These are phyloP conservation scores for Puccinia novopanici DNA, from an alignment of 1,284 basidiomycete species.

Conservation along the genomic window DNA sequence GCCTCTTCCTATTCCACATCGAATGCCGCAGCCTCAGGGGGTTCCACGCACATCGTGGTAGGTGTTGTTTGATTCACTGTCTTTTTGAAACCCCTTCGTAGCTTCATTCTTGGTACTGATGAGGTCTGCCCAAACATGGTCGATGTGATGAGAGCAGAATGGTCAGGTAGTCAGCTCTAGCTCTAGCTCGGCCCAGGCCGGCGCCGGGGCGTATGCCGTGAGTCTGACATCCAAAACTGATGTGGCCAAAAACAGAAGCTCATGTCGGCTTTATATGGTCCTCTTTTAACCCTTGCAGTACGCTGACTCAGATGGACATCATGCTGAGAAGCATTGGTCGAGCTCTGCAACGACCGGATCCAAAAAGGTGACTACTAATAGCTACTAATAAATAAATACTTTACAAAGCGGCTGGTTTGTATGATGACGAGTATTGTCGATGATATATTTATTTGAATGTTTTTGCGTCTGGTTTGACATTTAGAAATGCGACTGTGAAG, in stretches of 20 bases:
- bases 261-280: not conserved
- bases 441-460: too few species aligned
- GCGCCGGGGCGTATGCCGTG: slow-evolving; percentile 31
- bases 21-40: not conserved
- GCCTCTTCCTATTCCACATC: slow-evolving; percentile 7
- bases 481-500: slow-evolving; percentile 30
- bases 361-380: slow-evolving; percentile 16
- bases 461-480: not conserved
- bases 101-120: not conserved
- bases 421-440: too few species aligned
- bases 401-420: not conserved
- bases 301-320: slow-evolving; percentile 23
- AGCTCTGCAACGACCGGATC: slow-evolving; percentile 7
- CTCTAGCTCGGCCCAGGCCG: slow-evolving; percentile 24
- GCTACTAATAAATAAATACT: too few species aligned
- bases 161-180: slow-evolving; percentile 13
- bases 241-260: not conserved
- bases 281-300: slow-evolving; percentile 3
- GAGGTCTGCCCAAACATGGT: not conserved
- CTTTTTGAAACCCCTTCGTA: not conserved
- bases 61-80: not conserved
- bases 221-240: slow-evolving; percentile 2
- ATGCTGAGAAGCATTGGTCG: slow-evolving; percentile 27
- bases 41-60: slow-evolving; percentile 28
- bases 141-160: not conserved